Evolutionary conservation across 305 asterid genomes (phyloP).

Genomic region (Fraxinus ornus): DNA sequence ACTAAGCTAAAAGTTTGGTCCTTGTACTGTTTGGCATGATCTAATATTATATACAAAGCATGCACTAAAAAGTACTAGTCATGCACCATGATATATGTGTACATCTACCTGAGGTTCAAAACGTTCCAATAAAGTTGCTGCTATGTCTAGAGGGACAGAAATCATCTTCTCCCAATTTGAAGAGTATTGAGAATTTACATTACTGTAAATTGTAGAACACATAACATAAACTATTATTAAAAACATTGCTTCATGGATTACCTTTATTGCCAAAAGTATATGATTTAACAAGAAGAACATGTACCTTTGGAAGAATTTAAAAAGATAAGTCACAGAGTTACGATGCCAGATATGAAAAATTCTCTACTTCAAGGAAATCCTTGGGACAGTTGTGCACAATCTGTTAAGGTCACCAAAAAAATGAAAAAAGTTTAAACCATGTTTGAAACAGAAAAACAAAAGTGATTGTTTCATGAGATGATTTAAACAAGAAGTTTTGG

Average conservation of each 20-base stretch:
- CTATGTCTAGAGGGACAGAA: constrained; percentile 46
- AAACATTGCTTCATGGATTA: constrained; percentile 24
- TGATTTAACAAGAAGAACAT: constrained; percentile 18
- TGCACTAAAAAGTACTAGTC: constrained; percentile 6
- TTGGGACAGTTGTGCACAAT: constrained; percentile 80
- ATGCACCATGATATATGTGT: constrained; percentile 17
- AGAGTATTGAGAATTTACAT: constrained; percentile 42
- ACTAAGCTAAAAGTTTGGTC: neutral
- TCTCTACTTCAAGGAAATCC: constrained; percentile 65
- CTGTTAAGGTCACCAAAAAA: constrained; percentile 52
- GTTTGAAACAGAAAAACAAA: neutral
- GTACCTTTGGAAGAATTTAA: constrained; percentile 66
- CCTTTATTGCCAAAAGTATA: constrained; percentile 7
- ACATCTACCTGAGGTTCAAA: constrained; percentile 57
- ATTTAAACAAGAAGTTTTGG: neutral
- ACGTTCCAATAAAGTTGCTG: constrained; percentile 57
- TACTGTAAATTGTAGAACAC: constrained; percentile 48
- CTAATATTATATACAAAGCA: neutral
- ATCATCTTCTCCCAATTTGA: constrained; percentile 51
- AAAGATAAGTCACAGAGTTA: constrained; percentile 77
- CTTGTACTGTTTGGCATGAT: neutral
- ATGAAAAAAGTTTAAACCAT: constrained; percentile 25
- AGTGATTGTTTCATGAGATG: neutral
- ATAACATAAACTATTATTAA: constrained; percentile 30
- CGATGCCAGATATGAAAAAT: constrained; percentile 54